Base-by-base conservation (phyloP, 371 early-diverging fungal genomes). In the Syncephalastrum racemosum region DNA sequence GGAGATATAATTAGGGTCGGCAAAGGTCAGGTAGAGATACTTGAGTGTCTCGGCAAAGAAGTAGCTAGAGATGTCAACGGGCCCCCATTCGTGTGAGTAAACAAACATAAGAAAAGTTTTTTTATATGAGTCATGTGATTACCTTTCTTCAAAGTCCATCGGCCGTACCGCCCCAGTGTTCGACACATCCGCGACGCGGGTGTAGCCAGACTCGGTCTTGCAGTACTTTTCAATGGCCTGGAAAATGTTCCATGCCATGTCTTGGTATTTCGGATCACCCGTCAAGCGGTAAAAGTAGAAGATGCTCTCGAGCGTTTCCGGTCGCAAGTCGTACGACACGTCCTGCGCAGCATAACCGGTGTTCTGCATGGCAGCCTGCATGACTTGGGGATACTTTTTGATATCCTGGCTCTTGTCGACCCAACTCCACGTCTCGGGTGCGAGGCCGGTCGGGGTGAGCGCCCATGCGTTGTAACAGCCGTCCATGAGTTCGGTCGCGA, bases 11-110 rank as follows among this genome's bases (percentile, higher is more conserved):
- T 68, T 70, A 18, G 79, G 67, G 44, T 85, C 82, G 31, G 77
- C 70, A 63, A 96, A 96, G 39, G 92, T 80, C 65, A 95, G 68
- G 67, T 92, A 96, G 19, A 95, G 75, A 59, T 96, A 97, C 69
- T 97, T 97, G 51, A 96, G 75, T 0, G 96, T 95, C 62, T 97
- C 95, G 0, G 90, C 92, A 59, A 94, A 64, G 68, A 95, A 93
- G 65, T 92, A 93, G 22, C 89, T 90, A 62, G 0, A 43, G 0
- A 46, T 20, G 18, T 12, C 23, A 50, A 47, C 15, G 19, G n/a
- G n/a, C n/a, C n/a, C 27, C 1, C 23, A 55, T 16, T 3, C 27
- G 16, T 22, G 6, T 20, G 22, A 50, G 22, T 55, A 27, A 20
- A 31, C 36, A 31, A 31, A 31, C 10, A 31, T 12, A 10, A 31